Evolutionary conservation across 2,329 filamentous ascomycete genomes (phyloP).

Genomic region (Epichloe sp.): DNA sequence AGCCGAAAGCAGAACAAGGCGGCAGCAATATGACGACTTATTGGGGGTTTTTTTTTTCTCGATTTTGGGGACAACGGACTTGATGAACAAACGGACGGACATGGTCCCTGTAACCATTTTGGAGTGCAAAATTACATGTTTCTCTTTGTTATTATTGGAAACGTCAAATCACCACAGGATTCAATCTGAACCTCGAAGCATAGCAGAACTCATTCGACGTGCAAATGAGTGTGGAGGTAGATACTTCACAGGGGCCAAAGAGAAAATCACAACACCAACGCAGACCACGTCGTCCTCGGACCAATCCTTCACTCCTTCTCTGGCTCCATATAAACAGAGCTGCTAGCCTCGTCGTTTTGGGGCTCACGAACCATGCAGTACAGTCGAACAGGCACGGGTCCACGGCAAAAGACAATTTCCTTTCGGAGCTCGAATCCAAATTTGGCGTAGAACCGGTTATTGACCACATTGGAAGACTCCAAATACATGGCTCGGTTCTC

Average conservation of each 20-base stretch:
- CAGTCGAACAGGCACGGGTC: constrained; percentile 45
- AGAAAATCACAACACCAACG: background rate
- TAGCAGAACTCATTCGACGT: background rate
- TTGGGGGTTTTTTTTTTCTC: background rate
- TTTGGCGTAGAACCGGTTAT: constrained; percentile 59
- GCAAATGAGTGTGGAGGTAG: background rate
- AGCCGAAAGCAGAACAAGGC: background rate
- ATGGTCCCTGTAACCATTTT: background rate
- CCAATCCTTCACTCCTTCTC: background rate
- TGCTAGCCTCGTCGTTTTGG: constrained; percentile 17
- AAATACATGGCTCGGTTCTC: constrained; percentile 61
- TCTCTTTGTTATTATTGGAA: background rate
- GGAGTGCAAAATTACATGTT: background rate
- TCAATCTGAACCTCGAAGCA: background rate
- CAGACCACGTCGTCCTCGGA: background rate
- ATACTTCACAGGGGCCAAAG: background rate
- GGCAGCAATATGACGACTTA: background rate
- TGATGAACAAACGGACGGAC: background rate
- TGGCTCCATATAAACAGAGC: background rate
- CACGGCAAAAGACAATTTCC: constrained; percentile 49
- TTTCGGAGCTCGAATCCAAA: constrained; percentile 58
- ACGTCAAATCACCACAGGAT: background rate
- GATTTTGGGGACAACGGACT: constrained; percentile 1
- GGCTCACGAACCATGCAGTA: constrained; percentile 78
- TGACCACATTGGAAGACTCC: constrained; percentile 58